These are phyloP conservation scores for Saitozyma sp. DNA, from an alignment of 768 basidiomycete genomes.

Conservation along the genomic window DNA sequence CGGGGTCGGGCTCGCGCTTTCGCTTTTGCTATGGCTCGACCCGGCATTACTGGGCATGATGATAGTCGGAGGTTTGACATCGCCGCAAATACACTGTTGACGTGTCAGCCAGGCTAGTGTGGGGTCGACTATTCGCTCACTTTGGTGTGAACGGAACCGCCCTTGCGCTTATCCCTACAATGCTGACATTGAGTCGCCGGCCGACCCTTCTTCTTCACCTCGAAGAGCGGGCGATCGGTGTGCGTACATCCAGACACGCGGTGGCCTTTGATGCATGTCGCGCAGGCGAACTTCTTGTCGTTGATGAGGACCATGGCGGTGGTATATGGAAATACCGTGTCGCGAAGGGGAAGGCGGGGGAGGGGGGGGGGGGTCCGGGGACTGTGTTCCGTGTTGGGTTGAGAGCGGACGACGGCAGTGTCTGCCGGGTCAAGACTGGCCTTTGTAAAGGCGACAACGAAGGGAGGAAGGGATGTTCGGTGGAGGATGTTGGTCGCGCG, in stretches of 20 bases:
- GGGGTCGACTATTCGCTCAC: constrained; percentile 15
- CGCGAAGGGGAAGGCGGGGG: too few species aligned
- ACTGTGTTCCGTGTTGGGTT: too few species aligned
- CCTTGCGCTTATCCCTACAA: constrained; percentile 76
- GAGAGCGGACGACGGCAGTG: too few species aligned
- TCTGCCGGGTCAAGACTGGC: too few species aligned
- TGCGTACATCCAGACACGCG: constrained; percentile 86
- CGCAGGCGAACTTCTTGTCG: constrained; percentile 59
- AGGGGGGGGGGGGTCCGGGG: too few species aligned
- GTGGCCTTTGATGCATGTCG: constrained; percentile 92
- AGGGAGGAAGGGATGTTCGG: too few species aligned
- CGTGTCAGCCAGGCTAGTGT: neutral
- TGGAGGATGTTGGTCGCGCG: too few species aligned
- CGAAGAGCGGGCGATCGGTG: constrained; percentile 82
- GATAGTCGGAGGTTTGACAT: constrained; percentile 13
- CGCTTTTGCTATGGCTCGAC: constrained; percentile 1
- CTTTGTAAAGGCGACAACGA: too few species aligned
- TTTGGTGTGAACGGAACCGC: constrained; percentile 37
- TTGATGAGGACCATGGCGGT: constrained; percentile 46
- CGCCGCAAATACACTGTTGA: constrained; percentile 37
- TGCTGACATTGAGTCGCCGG: constrained; percentile 86
- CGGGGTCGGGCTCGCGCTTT: neutral
- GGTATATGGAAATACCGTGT: neutral
- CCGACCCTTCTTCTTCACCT: constrained; percentile 89
- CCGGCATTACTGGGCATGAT: constrained; percentile 3